Base-by-base conservation (phyloP, 2,329 filamentous ascomycete species). In the Trichoderma brevicompactum region DNA sequence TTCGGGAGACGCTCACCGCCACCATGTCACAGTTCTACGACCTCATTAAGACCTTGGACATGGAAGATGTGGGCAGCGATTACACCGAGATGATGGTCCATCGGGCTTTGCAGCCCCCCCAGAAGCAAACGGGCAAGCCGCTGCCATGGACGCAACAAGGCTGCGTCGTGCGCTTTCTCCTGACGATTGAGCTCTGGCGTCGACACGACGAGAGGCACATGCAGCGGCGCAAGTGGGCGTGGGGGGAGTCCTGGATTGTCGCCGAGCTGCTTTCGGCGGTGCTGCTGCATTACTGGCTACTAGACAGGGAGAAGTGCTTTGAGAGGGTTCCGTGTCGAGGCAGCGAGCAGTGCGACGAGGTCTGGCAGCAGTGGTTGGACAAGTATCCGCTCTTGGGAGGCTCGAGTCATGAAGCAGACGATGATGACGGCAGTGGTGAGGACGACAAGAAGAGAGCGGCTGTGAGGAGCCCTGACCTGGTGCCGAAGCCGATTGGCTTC, bases 331-430 rank as follows among this genome's bases (percentile, higher is more conserved):
- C 66, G 1, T 54, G 61, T 8, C 36, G 67, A 1, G 28, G 52
- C 6, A 8, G 46, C 9, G 66, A 67, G 5, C 40, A 67, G 6
- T 73, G 71, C 69, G 69, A 74, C 28, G 48, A 60, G 10, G 49
- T 71, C 7, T 77, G 75, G 75, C 69, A 74, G 12, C 41, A 65
- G n/a, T 77, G 74, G 76, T 17, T 74, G 48, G 64, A 68, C 1
- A 65, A 68, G 58, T 74, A 72, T 44, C 71, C 71, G 23, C 13
- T 68, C 5, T 15, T 64, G 28, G 23, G 32, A 0, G 60, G 66
- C 15, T 32, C 40, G 43, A 58, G 55, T 9, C 34, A 60, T 2
- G 54, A 66, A 8, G 67, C 23, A 10, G 6, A 9, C 50, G 64
- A 7, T 41, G 58, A 3, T 43, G 38, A 6, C 36, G 54, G 5